phyloP scores from a whole-genome alignment of 1,139 yeast genomes.

The Taphrina communis region DNA sequence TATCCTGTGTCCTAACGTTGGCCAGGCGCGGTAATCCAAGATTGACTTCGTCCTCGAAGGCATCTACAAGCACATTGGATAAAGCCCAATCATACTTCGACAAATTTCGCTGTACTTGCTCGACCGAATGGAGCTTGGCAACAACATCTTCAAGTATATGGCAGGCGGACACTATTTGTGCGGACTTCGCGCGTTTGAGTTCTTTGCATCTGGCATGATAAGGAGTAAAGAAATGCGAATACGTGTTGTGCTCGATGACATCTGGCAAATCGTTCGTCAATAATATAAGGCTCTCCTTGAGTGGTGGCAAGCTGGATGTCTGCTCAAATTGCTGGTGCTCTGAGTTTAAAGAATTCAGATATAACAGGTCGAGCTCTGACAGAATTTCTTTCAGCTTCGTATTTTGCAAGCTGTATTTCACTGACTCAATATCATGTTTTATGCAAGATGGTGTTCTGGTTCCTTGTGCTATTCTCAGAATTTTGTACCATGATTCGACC shows the following conservation, averaged over 20 bases:
- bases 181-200: background rate
- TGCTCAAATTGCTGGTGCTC: background rate
- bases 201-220: background rate
- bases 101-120: background rate
- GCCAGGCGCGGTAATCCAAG: background rate
- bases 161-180: background rate
- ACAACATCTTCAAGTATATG: background rate
- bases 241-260: background rate
- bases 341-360: background rate
- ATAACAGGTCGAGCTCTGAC: constrained; percentile 2
- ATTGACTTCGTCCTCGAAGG: background rate
- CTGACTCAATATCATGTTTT: background rate
- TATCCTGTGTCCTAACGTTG: too few species aligned
- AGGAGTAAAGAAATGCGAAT: background rate
- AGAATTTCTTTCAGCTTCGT: background rate
- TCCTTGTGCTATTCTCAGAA: background rate
- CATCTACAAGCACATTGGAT: background rate
- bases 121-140: background rate
- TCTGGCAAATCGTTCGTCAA: background rate
- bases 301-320: too few species aligned
- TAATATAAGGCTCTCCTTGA: too few species aligned
- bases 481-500: background rate
- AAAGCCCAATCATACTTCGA: background rate
- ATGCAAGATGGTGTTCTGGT: background rate
- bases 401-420: background rate